Base-by-base conservation (phyloP, 192 early-diverging fungal species). In the Coemansia sp. region DNA sequence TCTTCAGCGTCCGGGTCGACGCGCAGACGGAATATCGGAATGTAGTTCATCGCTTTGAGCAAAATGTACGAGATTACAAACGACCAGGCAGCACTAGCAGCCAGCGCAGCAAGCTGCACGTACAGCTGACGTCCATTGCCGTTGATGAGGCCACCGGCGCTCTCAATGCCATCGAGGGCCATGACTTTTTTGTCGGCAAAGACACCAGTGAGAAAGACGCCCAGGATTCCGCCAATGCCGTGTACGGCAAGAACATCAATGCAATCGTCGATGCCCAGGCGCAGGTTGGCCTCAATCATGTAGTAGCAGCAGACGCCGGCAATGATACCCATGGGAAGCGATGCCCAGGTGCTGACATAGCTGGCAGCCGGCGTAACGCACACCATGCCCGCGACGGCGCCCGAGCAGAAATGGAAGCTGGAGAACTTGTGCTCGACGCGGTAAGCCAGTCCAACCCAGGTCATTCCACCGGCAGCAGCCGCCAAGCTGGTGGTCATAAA, bases 301-400 rank as follows among this genome's bases (percentile, higher is more conserved):
- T 88, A 67, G 73, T 87, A 89, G 76, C 89, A 92, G 45, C 87
- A 79, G 37, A 81, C 61, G 21, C 85, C 87, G 1, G 88, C 85
- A 35, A 91, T 63, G 19, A 84, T 54, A 25, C 94, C 94, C 84
- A 94, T 89, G 54, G 89, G 87, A 38, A 94, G 66, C 3, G 91
- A 82, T 21, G 88, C 87, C 65, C 87, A 87, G 9, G 89, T 86
- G 29, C 76, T 82, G 22, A 94, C 90, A 61, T 83, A 90, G 49
- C 93, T 92, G 22, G 90, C 83, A 4, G 87, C 93, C 0, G 94
- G 94, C 19, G 94, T 96, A 64, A 96, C 89, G 52, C 87, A 91
- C 2, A 93, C 94, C 65, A 96, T 84, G 15, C 91, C 94, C 6
- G 91, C 91, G 10, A 96, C 90, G 8, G 91, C 93, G 43, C 94